Base-by-base conservation (phyloP, 2,329 filamentous ascomycete genomes). In the Aspergillus sp. region DNA sequence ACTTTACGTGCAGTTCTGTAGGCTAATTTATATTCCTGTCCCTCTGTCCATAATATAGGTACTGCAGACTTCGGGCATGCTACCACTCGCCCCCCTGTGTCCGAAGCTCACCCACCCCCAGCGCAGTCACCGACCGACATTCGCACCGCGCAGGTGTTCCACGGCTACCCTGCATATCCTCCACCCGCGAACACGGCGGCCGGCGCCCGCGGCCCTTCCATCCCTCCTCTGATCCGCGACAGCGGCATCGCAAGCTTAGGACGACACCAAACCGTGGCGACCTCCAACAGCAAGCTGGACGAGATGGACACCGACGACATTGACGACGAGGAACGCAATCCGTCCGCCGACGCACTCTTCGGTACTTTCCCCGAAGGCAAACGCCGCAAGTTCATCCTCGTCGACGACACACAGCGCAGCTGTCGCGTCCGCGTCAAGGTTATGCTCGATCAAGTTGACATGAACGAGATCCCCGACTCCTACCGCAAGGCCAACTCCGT, bases 371-470 rank as follows among this genome's bases (percentile, higher is more conserved):
- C 92, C 1, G 90, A 94, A 65, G 86, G 87, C 48, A 96, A 95
- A 76, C 90, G 90, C 66, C 88, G 93, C 68, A 97, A 96, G 73
- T 97, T 97, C 72, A 96, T 97, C 61, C 83, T 97, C 9, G 91
- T 97, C 24, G 92, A 96, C 60, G 93, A 97, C 70, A 86, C 84
- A 48, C 88, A 91, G 56, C 87, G 90, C 33, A 88, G 87, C 48
- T 87, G 84, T 47, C 84, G 91, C 40, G 86, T 96, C 1, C 86
- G 93, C 14, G 92, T 97, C 43, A 88, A 92, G 56, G 92, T 96
- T 47, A 94, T 89, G 57, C 84, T 99, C n/a, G 90, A 96, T 66
- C 86, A 87, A 42, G 91, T 96, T 62, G 88, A 96, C 69, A 95
- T 94, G 76, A 88, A 92, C 65, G 93, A 97, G 73, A 95, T 97